Conservation (phyloP, 2,329 filamentous ascomycete genomes). For the Penicillium sp. region DNA sequence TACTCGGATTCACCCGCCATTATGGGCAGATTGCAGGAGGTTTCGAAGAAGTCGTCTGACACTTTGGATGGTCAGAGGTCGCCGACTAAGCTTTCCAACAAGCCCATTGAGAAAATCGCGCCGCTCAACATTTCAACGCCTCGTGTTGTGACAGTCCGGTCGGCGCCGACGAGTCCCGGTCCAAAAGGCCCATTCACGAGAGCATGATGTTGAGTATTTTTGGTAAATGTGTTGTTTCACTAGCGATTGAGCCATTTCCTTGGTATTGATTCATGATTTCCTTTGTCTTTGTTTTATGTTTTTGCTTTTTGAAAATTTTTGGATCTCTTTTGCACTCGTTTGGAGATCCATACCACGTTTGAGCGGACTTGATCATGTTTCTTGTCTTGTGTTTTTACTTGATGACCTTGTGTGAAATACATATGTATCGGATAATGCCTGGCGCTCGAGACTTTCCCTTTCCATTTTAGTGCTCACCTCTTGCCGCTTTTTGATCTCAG, state of each 20-base stretch:
- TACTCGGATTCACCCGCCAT: slow-evolving; percentile 52
- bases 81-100: slow-evolving; percentile 12
- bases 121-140: neutral
- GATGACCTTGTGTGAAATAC: neutral
- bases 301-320: neutral
- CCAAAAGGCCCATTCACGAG: slow-evolving; percentile 13
- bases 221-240: neutral
- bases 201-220: neutral
- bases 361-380: neutral
- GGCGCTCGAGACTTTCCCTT: too few species aligned
- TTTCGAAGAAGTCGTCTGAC: slow-evolving; percentile 35
- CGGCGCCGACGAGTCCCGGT: slow-evolving; percentile 22
- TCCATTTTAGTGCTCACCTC: too few species aligned
- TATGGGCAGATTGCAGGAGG: slow-evolving; percentile 42
- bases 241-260: neutral
- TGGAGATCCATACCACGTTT: neutral
- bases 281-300: neutral
- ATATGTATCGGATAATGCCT: neutral
- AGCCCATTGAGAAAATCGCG: slow-evolving; percentile 10
- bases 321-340: neutral
- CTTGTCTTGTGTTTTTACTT: neutral
- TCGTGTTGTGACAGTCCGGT: slow-evolving; percentile 16
- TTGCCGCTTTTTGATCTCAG: too few species aligned
- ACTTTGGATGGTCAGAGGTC: slow-evolving; percentile 7
- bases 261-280: neutral